Evolutionary conservation across 169 alveolate genomes (phyloP), one percentile per base, ranked within the genome.

Genomic region (Cryptosporidium meleagridis): DNA sequence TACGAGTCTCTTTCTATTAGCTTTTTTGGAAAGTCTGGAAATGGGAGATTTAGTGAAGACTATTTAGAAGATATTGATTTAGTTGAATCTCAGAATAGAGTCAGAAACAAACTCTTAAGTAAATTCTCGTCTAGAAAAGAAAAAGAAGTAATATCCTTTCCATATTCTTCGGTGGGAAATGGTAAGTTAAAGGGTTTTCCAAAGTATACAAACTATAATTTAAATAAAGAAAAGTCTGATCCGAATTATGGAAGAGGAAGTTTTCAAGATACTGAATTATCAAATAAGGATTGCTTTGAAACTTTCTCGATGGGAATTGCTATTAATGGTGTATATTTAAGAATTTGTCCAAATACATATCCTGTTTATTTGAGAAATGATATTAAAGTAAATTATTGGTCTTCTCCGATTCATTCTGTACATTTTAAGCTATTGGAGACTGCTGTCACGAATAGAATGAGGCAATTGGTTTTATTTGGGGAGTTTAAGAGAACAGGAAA

Each of bases 391-490:
- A 65, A 59, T 48, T 65, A 65, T 29, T 33, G 51, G 62, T 61
- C 53, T 41, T 80, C 89, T 39, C 75, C 89, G 10, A 61, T 80
- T 41, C 89, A 80, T 31, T 21, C 75, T 8, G 89, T 61, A 0
- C 89, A 80, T 18, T 44, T 80, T 31, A 80, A 80, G 37, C 33
- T 67, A 12, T 3, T 80, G 52, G 89, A 80, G 33, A 26, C 59
- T 26, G 89, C 89, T 0, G 37, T 80, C n/a, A 80, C 89, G 4
- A 80, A 23, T 18, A 59, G 89, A 80, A 41, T 80, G 72, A 80
- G 75, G 41, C 89, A 80, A 18, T 23, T 80, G 33, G 89, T 80
- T 18, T 33, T 80, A 31, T 45, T 80, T 35, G 75, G 80, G 5
- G 80, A 80, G 65, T 75, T 37, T 41, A 80, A 62, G 23, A 59